Conservation (phyloP, 257 asterid genomes). For the Scutellaria baicalensis region DNA sequence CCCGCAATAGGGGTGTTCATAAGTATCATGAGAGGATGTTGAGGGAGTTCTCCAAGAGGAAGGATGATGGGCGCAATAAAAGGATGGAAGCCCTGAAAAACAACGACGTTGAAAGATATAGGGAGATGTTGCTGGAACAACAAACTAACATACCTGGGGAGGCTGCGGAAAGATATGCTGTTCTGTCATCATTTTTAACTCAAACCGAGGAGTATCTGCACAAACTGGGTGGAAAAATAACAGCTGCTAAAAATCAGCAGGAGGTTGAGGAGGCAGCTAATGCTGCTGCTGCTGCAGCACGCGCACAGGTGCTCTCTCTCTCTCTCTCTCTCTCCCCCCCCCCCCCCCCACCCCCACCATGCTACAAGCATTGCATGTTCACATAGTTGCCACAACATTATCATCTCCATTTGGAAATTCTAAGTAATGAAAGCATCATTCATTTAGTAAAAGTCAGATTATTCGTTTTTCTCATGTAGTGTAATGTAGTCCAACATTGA, state of each 20-base stretch:
- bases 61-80: conserved; percentile 81
- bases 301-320: conserved; percentile 61
- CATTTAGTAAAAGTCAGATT: neutral
- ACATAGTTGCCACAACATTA: neutral
- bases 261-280: conserved; percentile 97
- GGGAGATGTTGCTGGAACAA: conserved; percentile 98
- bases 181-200: conserved; percentile 78
- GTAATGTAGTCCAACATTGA: neutral
- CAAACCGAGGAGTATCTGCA: conserved; percentile 97
- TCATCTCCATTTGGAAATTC: conserved; percentile 7
- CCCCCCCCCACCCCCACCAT: no score
- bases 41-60: conserved; percentile 92
- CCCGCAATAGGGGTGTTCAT: conserved; percentile 97
- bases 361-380: neutral
- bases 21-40: conserved; percentile 96
- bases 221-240: conserved; percentile 86
- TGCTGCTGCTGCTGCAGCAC: conserved; percentile 83
- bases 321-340: neutral
- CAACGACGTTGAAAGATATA: conserved; percentile 93
- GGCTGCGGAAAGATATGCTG: conserved; percentile 97
- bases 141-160: conserved; percentile 80
- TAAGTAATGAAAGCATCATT: neutral
- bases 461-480: neutral
- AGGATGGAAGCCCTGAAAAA: conserved; percentile 99
- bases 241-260: conserved; percentile 93